Base-by-base conservation (phyloP, 805 yeast species). In the Monosporozyma servazzii region DNA sequence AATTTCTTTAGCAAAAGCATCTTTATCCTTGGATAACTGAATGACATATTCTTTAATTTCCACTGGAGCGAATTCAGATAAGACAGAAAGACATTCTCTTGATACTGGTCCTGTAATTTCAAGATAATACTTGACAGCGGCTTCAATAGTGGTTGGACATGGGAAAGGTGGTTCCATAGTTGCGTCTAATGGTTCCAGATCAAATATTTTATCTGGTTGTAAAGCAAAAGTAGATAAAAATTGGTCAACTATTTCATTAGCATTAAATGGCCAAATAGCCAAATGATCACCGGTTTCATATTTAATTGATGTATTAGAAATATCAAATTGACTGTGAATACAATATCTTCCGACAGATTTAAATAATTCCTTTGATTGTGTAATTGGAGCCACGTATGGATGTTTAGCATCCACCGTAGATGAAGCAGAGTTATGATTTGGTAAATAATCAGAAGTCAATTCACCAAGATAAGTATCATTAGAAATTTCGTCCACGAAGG, bases 241-340 rank as follows among this genome's bases (percentile, higher is more conserved):
- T 43, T 75, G 73, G n/a, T 72, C 75, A 33, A 89, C 83, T 60
- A 86, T 80, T 65, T 82, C 88, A 62, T 83, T 75, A 1, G 95
- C 74, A 69, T 91, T 91, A 23, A 93, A 87, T 36, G 97, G 93
- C 95, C 96, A 88, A 52, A 93, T 74, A 15, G 96, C 98, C 55
- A 93, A 71, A 70, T 91, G 98, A 67, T 91, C 99, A 68, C 99
- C 99, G 3, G 99, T 91, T 47, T 91, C 75, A 70, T 91, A 91
- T 60, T 84, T 81, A 63, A 93, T 73, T 61, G 84, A 84, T 3
- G 91, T 76, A 29, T 72, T 79, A 0, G 88, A 76, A 37, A 89
- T 71, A 63, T 91, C 97, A 59, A 91, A 82, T 69, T 93, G 98
- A 47, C 84, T 80, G 65, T 91, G 98, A 53, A 91, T 80, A 72